phyloP scores from a whole-genome alignment of 2,329 filamentous ascomycete genomes.

The Aspergillus luchuensis region DNA sequence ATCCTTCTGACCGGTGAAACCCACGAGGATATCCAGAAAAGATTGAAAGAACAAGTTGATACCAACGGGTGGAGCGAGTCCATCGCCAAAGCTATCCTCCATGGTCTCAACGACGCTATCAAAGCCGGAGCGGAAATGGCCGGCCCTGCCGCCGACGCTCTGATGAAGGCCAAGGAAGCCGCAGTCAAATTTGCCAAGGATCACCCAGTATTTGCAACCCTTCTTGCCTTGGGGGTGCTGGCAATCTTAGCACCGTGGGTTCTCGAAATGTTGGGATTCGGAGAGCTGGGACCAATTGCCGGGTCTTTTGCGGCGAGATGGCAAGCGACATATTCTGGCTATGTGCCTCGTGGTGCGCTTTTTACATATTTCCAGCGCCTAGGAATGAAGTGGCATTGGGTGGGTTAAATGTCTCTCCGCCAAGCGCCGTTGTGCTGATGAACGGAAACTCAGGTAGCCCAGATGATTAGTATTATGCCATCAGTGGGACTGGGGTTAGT shows the following conservation, averaged over 20 bases:
- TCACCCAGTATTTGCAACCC: constrained; percentile 26
- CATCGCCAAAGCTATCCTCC: constrained; percentile 19
- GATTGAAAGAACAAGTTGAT: constrained; percentile 15
- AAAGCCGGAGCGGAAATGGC: constrained; percentile 18
- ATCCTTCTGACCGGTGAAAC: constrained; percentile 9
- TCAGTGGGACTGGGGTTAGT: neutral
- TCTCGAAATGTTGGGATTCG: constrained; percentile 31
- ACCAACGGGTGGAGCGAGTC: constrained; percentile 17
- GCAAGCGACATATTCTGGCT: constrained; percentile 42
- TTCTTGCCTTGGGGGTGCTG: constrained; percentile 31
- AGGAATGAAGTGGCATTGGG: constrained; percentile 39
- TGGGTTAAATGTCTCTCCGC: neutral
- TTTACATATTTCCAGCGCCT: constrained; percentile 48
- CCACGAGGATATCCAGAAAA: constrained; percentile 3
- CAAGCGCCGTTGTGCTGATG: neutral
- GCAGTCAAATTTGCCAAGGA: constrained; percentile 25
- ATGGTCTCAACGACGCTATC: constrained; percentile 18
- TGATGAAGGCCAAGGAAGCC: constrained; percentile 16
- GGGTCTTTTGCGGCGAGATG: constrained; percentile 45
- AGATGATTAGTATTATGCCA: neutral
- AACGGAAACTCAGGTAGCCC: neutral
- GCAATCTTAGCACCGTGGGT: constrained; percentile 28
- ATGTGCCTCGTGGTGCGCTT: constrained; percentile 45
- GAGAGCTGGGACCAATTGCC: constrained; percentile 27
- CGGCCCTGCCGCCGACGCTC: constrained; percentile 17